phyloP scores from a whole-genome alignment of 208 protist species.

The Trypanosoma cruzi region DNA sequence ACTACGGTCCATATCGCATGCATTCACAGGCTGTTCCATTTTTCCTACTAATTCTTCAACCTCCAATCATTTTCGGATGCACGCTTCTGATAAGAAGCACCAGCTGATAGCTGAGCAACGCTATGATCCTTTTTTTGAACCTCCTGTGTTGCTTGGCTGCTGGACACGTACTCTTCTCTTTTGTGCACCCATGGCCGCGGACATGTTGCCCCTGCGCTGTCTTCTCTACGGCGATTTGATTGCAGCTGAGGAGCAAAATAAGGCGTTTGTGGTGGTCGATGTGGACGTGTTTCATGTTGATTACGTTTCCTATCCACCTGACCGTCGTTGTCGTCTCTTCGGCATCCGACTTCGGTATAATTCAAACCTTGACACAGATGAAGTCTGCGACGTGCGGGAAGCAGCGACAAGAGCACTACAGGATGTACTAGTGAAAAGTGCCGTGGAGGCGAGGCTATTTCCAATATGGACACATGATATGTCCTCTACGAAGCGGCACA shows the following conservation, averaged over 20 bases:
- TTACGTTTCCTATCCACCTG: slow-evolving; percentile 34
- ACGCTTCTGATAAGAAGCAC: neutral
- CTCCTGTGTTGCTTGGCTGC: slow-evolving; percentile 47
- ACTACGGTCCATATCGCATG: neutral
- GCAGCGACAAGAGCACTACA: slow-evolving; percentile 4
- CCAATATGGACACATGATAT: slow-evolving; percentile 50
- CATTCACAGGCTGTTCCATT: neutral
- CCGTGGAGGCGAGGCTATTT: slow-evolving; percentile 43
- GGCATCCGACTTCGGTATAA: slow-evolving; percentile 38
- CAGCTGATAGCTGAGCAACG: slow-evolving; percentile 12
- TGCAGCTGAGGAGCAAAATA: neutral
- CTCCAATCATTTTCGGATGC: slow-evolving; percentile 1
- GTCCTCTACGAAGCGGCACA: neutral
- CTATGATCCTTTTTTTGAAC: slow-evolving; percentile 49
- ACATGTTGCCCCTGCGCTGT: slow-evolving; percentile 47
- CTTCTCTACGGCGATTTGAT: slow-evolving; percentile 1
- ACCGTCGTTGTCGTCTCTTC: slow-evolving; percentile 42
- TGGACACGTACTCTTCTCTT: slow-evolving; percentile 67
- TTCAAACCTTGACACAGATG: neutral
- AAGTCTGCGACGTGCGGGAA: neutral
- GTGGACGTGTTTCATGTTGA: slow-evolving; percentile 65
- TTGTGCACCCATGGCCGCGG: slow-evolving; percentile 51
- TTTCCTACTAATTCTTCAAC: neutral
- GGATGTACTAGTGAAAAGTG: slow-evolving; percentile 22
- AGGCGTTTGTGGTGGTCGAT: slow-evolving; percentile 27